Conservation (phyloP, 2,329 filamentous ascomycete genomes). For the Neophaeococcomyces aloes region DNA sequence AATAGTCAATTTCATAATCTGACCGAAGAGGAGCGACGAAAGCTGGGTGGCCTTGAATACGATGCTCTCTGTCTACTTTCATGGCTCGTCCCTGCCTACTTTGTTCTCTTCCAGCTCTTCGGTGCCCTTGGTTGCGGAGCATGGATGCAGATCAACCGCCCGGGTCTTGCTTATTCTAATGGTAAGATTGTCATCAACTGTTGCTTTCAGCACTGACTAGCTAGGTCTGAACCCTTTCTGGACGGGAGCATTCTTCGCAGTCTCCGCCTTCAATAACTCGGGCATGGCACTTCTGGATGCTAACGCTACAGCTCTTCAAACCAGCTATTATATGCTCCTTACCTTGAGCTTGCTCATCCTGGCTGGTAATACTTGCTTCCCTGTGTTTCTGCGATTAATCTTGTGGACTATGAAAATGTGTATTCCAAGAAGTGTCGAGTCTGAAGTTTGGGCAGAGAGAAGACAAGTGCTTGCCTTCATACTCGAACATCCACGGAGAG, state of each 20-base stretch:
- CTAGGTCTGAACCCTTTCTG: slow-evolving; percentile 33
- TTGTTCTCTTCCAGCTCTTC: slow-evolving; percentile 35
- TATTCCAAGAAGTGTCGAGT: slow-evolving; percentile 28
- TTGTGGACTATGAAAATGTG: slow-evolving; percentile 47
- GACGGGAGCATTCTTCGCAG: slow-evolving; percentile 33
- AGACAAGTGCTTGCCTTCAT: slow-evolving; percentile 44
- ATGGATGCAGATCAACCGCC: slow-evolving; percentile 32
- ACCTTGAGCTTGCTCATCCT: slow-evolving; percentile 27
- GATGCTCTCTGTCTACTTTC: slow-evolving; percentile 25
- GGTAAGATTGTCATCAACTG: slow-evolving; percentile 19
- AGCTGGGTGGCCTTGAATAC: slow-evolving; percentile 38
- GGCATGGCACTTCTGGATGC: slow-evolving; percentile 40
- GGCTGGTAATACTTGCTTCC: slow-evolving; percentile 38
- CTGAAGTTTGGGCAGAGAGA: slow-evolving; percentile 30
- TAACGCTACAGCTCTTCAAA: slow-evolving; percentile 32
- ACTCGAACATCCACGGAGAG: slow-evolving; percentile 52
- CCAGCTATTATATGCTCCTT: slow-evolving; percentile 27
- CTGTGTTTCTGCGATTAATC: slow-evolving; percentile 46
- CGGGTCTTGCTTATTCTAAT: slow-evolving; percentile 28
- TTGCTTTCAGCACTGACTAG: slow-evolving; percentile 5
- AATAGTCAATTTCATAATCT: slow-evolving; percentile 43
- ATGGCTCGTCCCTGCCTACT: slow-evolving; percentile 31
- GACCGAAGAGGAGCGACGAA: slow-evolving; percentile 30
- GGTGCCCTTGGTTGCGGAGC: slow-evolving; percentile 35
- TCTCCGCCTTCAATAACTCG: slow-evolving; percentile 43